Conservation (phyloP, 306 rosid species). For the Prosopis cineraria region DNA sequence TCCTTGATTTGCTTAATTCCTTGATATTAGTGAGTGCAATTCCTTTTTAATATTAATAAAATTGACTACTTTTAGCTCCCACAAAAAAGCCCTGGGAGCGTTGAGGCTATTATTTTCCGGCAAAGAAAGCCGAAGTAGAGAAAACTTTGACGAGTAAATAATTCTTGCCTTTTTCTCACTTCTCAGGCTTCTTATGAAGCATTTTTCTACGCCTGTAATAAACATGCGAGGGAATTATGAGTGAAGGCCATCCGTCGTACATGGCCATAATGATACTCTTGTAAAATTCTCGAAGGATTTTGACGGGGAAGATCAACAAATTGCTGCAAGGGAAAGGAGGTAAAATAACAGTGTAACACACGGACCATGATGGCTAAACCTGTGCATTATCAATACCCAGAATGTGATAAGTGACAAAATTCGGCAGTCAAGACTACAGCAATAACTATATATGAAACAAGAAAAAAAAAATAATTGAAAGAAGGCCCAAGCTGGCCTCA, state of each 20-base stretch:
- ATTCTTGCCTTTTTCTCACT: not conserved
- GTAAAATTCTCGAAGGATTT: not conserved
- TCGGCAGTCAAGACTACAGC: constrained; percentile 68
- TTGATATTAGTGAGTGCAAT: too few relatives aligned
- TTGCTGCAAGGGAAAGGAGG: not conserved
- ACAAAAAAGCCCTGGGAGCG: too few relatives aligned
- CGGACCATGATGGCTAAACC: constrained; percentile 47
- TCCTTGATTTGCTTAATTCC: too few relatives aligned
- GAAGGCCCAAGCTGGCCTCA: constrained; percentile 59
- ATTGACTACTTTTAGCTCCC: too few relatives aligned
- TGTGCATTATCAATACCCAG: constrained; percentile 85
- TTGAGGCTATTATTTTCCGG: too few relatives aligned
- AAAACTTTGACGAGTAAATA: not conserved
- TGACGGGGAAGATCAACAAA: not conserved
- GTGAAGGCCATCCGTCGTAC: too few relatives aligned
- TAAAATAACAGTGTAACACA: constrained; percentile 15
- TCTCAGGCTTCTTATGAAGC: not conserved
- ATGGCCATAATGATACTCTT: too few relatives aligned
- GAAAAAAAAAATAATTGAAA: constrained; percentile 48
- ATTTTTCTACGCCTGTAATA: not conserved
- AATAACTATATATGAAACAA: constrained; percentile 80
- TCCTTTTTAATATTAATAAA: too few relatives aligned
- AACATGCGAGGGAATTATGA: too few relatives aligned
- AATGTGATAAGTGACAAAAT: constrained; percentile 66
- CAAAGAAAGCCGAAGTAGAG: too few relatives aligned